These are phyloP conservation scores for Echinosophora koreensis DNA, from an alignment of 306 rosid genomes.

Conservation along the genomic window DNA sequence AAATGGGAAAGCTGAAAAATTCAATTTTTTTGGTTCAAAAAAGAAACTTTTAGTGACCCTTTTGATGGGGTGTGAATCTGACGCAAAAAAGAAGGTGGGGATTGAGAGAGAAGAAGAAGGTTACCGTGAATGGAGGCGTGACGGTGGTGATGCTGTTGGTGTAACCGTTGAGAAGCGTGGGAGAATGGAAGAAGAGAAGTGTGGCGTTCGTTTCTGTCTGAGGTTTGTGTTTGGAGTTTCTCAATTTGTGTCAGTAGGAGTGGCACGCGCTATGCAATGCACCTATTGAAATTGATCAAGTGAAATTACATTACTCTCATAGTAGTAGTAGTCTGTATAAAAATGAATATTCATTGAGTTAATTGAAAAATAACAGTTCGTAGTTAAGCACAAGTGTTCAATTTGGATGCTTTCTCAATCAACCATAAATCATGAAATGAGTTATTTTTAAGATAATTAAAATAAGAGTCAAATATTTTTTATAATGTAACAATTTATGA, in stretches of 20 bases:
- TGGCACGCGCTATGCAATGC: conserved; percentile 36
- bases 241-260: not conserved
- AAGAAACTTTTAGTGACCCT: conserved; percentile 14
- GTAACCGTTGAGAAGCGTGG: not conserved
- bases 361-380: no score
- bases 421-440: no score
- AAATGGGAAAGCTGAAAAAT: conserved; percentile 14
- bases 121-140: conserved; percentile 24
- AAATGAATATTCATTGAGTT: no score
- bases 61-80: not conserved
- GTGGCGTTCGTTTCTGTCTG: not conserved
- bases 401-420: no score
- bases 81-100: not conserved
- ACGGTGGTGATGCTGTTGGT: not conserved
- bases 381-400: no score
- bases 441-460: no score
- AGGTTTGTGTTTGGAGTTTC: not conserved
- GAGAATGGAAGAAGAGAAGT: conserved; percentile 21
- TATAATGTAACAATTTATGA: no score
- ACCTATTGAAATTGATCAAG: no score
- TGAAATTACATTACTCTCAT: no score
- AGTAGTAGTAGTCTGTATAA: no score
- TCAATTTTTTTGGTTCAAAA: not conserved
- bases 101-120: not conserved
- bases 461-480: no score